Evolutionary conservation across 768 basidiomycete species (phyloP).

Genomic region (Russula sp.): DNA sequence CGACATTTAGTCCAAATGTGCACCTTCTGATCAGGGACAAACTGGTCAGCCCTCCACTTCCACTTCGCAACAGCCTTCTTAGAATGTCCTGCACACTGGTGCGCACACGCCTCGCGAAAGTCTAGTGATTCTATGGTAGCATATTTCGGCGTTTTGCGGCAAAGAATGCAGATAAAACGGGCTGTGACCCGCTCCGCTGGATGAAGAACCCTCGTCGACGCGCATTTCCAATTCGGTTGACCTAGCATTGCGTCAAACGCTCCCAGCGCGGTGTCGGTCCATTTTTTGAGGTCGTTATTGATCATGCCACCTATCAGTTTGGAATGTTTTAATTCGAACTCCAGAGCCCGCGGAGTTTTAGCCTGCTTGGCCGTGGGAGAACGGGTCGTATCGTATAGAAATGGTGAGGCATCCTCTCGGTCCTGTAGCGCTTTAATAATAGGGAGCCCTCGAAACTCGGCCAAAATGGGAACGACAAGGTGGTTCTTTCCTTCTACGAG

Average conservation of each 20-base stretch:
- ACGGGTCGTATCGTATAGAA: background rate
- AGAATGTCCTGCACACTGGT: constrained; percentile 40
- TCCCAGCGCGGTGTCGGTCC: constrained; percentile 42
- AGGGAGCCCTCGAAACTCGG: constrained; percentile 46
- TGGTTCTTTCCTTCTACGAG: constrained; percentile 35
- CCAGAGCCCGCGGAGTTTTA: background rate
- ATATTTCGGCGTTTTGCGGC: constrained; percentile 37
- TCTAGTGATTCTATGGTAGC: constrained; percentile 44
- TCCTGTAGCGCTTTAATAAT: constrained; percentile 36
- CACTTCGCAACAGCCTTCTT: constrained; percentile 28
- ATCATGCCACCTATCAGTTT: constrained; percentile 35
- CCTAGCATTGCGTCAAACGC: constrained; percentile 46
- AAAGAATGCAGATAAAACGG: constrained; percentile 51
- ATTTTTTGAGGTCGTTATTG: constrained; percentile 40
- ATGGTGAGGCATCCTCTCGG: constrained; percentile 19
- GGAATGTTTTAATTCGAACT: constrained; percentile 28
- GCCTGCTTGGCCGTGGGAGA: background rate
- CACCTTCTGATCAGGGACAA: constrained; percentile 57
- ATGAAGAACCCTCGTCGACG: constrained; percentile 42
- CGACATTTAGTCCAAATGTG: constrained; percentile 7
- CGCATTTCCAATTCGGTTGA: constrained; percentile 44
- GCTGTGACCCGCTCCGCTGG: constrained; percentile 56
- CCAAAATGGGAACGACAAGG: constrained; percentile 39
- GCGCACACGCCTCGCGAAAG: constrained; percentile 53
- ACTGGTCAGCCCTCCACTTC: constrained; percentile 47